These are phyloP conservation scores for Starmera dryadoides DNA, from an alignment of 805 yeast species.

Conservation along the genomic window DNA sequence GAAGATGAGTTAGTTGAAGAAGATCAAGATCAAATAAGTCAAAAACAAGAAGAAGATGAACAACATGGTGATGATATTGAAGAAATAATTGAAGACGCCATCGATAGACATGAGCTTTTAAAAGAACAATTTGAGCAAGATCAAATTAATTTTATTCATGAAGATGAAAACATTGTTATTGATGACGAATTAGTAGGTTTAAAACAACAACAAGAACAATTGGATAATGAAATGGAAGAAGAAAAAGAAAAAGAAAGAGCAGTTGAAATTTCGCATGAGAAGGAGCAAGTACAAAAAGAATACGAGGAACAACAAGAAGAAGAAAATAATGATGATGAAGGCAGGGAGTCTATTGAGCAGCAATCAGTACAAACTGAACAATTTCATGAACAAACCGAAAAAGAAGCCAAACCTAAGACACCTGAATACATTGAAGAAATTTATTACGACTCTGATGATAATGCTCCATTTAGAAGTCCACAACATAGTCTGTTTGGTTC, in stretches of 20 bases:
- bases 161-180: too few relatives aligned
- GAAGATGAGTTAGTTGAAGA: too few relatives aligned
- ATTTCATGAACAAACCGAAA: conserved; percentile 1
- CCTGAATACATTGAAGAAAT: conserved; percentile 7
- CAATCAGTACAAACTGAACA: conserved; percentile 3
- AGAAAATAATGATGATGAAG: conserved; percentile 2
- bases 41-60: conserved; percentile 3
- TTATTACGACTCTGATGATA: conserved; percentile 16
- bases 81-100: conserved; percentile 1
- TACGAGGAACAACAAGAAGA: too few relatives aligned
- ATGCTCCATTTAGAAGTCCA: conserved; percentile 18
- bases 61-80: background rate
- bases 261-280: too few relatives aligned
- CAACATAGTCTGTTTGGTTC: conserved; percentile 18
- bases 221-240: too few relatives aligned
- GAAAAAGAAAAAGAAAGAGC: conserved; percentile 5
- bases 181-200: too few relatives aligned
- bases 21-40: too few relatives aligned
- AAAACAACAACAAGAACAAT: too few relatives aligned
- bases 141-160: background rate
- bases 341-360: conserved; percentile 3
- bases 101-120: too few relatives aligned
- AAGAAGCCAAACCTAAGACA: background rate
- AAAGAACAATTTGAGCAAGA: background rate
- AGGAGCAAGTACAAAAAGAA: too few relatives aligned